Percentiles rank a stretch among this genome's conserved stretches.
These are phyloP conservation scores for Glaciozyma martinii DNA, from an alignment of 768 basidiomycete species.

Conservation along the genomic window DNA sequence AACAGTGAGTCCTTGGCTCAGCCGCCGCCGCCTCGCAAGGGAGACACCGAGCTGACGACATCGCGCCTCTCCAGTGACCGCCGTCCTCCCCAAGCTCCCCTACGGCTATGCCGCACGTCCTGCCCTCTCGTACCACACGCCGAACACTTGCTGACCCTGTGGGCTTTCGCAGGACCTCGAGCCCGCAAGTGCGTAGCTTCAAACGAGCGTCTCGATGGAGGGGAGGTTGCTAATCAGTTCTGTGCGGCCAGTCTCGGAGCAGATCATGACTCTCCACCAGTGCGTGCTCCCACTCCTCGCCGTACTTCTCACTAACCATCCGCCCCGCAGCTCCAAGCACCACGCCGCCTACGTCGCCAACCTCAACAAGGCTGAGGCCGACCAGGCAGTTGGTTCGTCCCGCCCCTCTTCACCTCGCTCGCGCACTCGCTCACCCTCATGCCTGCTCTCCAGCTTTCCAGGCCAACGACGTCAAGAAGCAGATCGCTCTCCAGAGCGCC, in stretches of 20 bases:
- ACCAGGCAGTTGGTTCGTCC: neutral
- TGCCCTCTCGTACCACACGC: neutral
- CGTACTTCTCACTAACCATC: neutral
- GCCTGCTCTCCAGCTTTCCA: constrained; percentile 45
- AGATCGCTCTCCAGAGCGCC: constrained; percentile 77
- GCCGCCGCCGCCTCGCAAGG: no score
- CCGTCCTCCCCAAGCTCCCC: constrained; percentile 65
- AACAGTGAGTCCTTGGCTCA: neutral
- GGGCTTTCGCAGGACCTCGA: neutral
- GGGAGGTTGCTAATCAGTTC: neutral
- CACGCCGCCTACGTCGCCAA: constrained; percentile 80
- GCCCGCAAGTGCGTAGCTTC: constrained; percentile 2
- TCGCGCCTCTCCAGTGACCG: neutral
- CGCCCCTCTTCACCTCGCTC: neutral
- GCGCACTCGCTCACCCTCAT: constrained; percentile 58
- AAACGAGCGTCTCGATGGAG: neutral
- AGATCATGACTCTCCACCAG: constrained; percentile 12
- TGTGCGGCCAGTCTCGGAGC: constrained; percentile 1
- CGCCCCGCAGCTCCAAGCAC: constrained; percentile 65
- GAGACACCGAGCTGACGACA: no score
- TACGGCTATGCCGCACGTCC: constrained; percentile 71
- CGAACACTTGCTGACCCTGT: neutral
- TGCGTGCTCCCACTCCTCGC: neutral
- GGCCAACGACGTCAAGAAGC: constrained; percentile 56
- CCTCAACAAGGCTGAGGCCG: constrained; percentile 51